Percentiles rank a stretch among this genome's conserved stretches.
These are phyloP conservation scores for Cicer judaicum DNA, from an alignment of 306 rosid species.

Conservation along the genomic window DNA sequence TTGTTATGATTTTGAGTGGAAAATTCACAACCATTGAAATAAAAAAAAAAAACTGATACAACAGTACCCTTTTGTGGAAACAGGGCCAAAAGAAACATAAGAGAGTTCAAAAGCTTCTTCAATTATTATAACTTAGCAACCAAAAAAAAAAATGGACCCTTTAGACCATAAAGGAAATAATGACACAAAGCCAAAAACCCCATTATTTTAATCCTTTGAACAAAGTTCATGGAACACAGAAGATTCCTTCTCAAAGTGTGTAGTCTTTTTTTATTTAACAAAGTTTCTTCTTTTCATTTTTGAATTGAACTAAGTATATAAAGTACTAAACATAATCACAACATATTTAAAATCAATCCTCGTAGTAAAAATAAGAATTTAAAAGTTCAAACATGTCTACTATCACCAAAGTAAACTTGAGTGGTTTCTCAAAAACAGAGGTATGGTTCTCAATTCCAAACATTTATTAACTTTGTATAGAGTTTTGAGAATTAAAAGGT, in stretches of 20 bases:
- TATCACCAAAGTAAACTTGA: constrained; percentile 24
- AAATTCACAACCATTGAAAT: constrained; percentile 50
- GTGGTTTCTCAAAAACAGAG: constrained; percentile 17
- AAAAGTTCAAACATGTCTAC: neutral
- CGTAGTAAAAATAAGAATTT: neutral
- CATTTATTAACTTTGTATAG: neutral
- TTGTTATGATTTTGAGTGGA: constrained; percentile 54
- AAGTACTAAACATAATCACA: constrained; percentile 1
- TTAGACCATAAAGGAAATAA: constrained; percentile 9
- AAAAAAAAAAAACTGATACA: constrained; percentile 38
- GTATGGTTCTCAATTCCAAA: neutral
- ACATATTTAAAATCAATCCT: constrained; percentile 4
- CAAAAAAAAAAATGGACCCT: neutral
- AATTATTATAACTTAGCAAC: constrained; percentile 15
- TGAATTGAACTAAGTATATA: constrained; percentile 17
- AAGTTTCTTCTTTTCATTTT: constrained; percentile 19
- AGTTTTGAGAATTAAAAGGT: constrained; percentile 8
- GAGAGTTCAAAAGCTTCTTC: constrained; percentile 39
- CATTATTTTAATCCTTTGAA: constrained; percentile 20
- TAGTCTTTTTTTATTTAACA: constrained; percentile 41
- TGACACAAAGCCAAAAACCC: constrained; percentile 31
- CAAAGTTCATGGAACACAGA: constrained; percentile 42
- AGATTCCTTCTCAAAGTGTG: constrained; percentile 41
- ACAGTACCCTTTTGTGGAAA: constrained; percentile 33
- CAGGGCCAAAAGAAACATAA: constrained; percentile 8